Conservation (phyloP, 306 rosid species). For the Adenanthera pavonina region DNA sequence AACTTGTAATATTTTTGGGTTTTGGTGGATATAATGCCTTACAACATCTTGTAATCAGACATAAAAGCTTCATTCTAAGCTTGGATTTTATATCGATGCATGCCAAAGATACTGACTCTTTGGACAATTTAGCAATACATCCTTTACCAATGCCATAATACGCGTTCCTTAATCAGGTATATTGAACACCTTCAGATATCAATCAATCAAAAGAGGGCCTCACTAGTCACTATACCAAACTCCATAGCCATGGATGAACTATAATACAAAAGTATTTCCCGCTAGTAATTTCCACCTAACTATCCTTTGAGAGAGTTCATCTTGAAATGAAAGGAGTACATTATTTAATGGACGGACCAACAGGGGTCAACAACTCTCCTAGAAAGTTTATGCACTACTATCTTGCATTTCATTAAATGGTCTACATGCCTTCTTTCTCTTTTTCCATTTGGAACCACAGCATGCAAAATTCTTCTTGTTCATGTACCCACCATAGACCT, state of each 20-base stretch:
- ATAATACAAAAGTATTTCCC: neutral
- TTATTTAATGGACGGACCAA: constrained; percentile 30
- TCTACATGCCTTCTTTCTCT: constrained; percentile 26
- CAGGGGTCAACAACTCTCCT: neutral
- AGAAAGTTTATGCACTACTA: constrained; percentile 29
- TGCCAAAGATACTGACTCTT: neutral
- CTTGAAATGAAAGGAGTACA: neutral
- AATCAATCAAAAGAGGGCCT: neutral
- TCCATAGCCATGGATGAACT: neutral
- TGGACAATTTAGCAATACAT: neutral
- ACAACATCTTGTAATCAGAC: constrained; percentile 19
- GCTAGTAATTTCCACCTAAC: neutral
- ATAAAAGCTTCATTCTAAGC: neutral
- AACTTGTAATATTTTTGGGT: neutral
- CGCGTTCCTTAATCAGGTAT: neutral
- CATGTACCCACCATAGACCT: neutral
- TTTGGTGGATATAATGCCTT: constrained; percentile 17
- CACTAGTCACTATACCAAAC: neutral
- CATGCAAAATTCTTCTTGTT: constrained; percentile 37
- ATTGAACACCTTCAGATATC: neutral
- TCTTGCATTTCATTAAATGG: constrained; percentile 25
- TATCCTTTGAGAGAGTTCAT: neutral
- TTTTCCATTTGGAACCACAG: constrained; percentile 35
- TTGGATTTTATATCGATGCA: neutral
- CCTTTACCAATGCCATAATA: neutral